phyloP scores from a whole-genome alignment of 441 rosid genomes.

The Adansonia grandidieri region DNA sequence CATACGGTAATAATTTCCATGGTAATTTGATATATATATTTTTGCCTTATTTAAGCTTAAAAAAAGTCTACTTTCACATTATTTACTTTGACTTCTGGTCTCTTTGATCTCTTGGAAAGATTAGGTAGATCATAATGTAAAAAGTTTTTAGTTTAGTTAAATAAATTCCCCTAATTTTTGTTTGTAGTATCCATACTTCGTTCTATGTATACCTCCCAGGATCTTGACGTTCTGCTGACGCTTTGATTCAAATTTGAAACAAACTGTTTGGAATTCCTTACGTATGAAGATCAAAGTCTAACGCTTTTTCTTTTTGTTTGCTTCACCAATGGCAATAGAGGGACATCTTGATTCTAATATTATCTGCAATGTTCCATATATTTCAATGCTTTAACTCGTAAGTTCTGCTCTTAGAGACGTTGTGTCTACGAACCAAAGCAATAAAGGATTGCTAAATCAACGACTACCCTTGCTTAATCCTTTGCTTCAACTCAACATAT shows the following conservation, averaged over 20 bases:
- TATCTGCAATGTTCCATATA: not conserved
- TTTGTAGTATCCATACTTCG: not conserved
- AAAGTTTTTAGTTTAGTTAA: too few species aligned
- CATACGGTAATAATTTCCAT: too few species aligned
- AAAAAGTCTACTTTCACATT: too few species aligned
- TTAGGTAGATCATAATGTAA: too few species aligned
- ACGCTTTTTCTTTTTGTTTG: constrained; percentile 14
- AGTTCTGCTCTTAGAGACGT: not conserved
- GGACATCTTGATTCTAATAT: constrained; percentile 16
- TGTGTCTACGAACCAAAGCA: not conserved
- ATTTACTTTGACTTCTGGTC: too few species aligned
- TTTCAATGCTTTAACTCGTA: not conserved
- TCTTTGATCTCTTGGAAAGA: too few species aligned
- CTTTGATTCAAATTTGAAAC: not conserved
- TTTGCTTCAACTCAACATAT: too few species aligned
- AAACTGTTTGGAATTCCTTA: not conserved
- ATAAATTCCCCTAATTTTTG: too few species aligned
- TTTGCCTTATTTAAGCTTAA: too few species aligned
- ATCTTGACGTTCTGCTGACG: not conserved
- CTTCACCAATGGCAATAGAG: constrained; percentile 16
- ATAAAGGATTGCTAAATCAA: not conserved
- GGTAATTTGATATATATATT: too few species aligned
- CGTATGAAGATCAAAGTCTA: not conserved
- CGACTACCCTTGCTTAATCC: too few species aligned
- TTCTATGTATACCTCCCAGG: too few species aligned